Conservation (phyloP, 2,329 filamentous ascomycete genomes). For the Verruconis gallopava region DNA sequence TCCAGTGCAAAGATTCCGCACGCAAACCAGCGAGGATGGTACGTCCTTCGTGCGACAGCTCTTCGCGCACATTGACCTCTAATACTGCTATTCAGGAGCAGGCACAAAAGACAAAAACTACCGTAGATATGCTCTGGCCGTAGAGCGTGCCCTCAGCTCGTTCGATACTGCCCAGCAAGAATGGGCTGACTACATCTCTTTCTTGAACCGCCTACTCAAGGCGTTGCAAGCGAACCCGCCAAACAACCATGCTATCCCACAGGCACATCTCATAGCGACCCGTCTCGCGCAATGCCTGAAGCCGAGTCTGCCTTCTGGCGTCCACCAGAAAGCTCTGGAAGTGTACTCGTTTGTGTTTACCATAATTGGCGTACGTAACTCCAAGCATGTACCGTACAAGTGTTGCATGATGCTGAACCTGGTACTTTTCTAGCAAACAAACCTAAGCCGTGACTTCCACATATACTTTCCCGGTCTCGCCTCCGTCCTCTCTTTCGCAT, state of each 20-base stretch:
- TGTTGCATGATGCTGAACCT: not conserved
- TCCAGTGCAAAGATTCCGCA: slow-evolving; percentile 62
- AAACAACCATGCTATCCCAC: slow-evolving; percentile 58
- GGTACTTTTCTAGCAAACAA: slow-evolving; percentile 41
- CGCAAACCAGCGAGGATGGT: slow-evolving; percentile 68
- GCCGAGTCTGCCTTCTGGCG: slow-evolving; percentile 81
- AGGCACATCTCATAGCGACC: slow-evolving; percentile 73
- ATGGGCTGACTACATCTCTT: slow-evolving; percentile 99
- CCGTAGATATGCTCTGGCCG: slow-evolving; percentile 76
- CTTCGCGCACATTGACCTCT: no score
- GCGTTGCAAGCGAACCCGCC: slow-evolving; percentile 73
- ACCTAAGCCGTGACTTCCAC: slow-evolving; percentile 66
- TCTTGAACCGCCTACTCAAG: slow-evolving; percentile 83
- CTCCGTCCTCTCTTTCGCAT: slow-evolving; percentile 85
- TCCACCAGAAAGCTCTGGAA: slow-evolving; percentile 94
- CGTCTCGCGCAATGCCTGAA: slow-evolving; percentile 92
- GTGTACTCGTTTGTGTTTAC: slow-evolving; percentile 85
- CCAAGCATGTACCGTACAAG: not conserved
- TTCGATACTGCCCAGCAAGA: slow-evolving; percentile 93
- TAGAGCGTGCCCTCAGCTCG: slow-evolving; percentile 75
- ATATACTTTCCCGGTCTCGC: slow-evolving; percentile 84
- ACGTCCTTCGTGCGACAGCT: slow-evolving; percentile 24
- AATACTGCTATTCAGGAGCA: slow-evolving; percentile 5
- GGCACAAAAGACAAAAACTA: slow-evolving; percentile 50
- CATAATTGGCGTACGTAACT: slow-evolving; percentile 53